Base-by-base conservation (phyloP, 2,329 filamentous ascomycete genomes). In the Peltaster fructicola region DNA sequence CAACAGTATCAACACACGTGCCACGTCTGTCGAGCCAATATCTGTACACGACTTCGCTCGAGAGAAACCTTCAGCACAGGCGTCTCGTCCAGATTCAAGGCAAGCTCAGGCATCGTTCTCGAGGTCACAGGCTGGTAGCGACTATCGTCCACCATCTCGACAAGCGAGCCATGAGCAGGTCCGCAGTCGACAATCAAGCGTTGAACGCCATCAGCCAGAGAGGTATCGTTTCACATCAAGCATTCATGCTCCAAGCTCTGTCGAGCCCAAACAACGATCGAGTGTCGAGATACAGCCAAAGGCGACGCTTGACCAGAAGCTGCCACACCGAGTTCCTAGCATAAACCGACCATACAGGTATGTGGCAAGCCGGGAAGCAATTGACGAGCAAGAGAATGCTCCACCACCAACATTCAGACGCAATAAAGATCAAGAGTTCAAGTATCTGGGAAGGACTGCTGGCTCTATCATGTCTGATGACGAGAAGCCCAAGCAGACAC, bases 301-400 rank as follows among this genome's bases (percentile, higher is more conserved):
- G 13, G 8, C 17, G 3, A 29, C 26, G 7, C 11, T 31, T 4
- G 37, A 43, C 16, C 32, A 36, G 14, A 35, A 50, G 54, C 45
- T 17, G 42, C 49, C 21, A 23, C 44, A 32, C 8, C 50, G 52
- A 7, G 50, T 44, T 30, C 47, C 52, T 6, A 56, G 51, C 17
- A 26, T 41, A 7, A 42, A 44, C 24, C 50, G 54, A 16, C 50
- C 48, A 26, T n/a, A n/a, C n/a, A n/a, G n/a, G n/a, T n/a, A n/a
- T n/a, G n/a, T n/a, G n/a, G n/a, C n/a, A n/a, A n/a, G n/a, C n/a
- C 27, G 22, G 10, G 22, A 29, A 15, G 45, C 78, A 22, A 68
- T 73, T 10, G 63, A 74, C 32, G 80, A 91, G 39, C 81, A 92
- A 46, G 84, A 93, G 48, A 93, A 93, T 44, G 70, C 88, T 32